A percentile compares a stretch with the other conserved stretches of the same genome.
These are phyloP conservation scores for Nigrospora osmanthi DNA, from an alignment of 2,329 filamentous ascomycete species.

Conservation along the genomic window DNA sequence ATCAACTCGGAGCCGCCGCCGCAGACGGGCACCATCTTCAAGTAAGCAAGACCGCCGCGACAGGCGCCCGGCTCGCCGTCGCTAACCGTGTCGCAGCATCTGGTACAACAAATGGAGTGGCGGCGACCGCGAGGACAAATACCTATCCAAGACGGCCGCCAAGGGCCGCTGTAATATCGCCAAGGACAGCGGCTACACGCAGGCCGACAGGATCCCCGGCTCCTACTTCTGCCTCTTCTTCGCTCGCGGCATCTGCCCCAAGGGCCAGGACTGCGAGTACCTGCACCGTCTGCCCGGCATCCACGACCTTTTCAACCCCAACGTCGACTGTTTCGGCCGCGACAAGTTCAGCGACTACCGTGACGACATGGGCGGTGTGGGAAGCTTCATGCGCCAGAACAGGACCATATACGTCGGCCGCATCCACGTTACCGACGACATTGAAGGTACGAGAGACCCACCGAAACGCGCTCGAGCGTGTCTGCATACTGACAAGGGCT, in stretches of 20 bases:
- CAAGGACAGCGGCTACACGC: constrained; percentile 70
- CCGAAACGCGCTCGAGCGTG: too few relatives aligned
- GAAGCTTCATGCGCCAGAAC: constrained; percentile 89
- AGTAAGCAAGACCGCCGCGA: constrained; percentile 26
- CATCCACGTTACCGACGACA: constrained; percentile 93
- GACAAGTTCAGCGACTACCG: constrained; percentile 91
- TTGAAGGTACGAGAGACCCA: constrained; percentile 43
- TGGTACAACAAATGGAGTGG: constrained; percentile 99
- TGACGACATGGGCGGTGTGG: constrained; percentile 97
- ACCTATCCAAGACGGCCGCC: constrained; percentile 74
- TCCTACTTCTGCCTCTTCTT: constrained; percentile 93
- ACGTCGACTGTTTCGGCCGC: constrained; percentile 89
- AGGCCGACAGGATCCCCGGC: constrained; percentile 67
- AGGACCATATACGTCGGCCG: constrained; percentile 87
- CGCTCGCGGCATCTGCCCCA: constrained; percentile 72
- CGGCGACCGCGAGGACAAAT: constrained; percentile 89
- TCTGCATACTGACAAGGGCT: too few relatives aligned
- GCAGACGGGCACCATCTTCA: constrained; percentile 92
- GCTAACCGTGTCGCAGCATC: constrained; percentile 38
- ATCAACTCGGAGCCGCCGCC: constrained; percentile 79
- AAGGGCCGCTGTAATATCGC: constrained; percentile 82
- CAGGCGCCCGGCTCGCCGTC: not conserved
- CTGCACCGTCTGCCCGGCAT: constrained; percentile 81
- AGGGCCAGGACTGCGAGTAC: constrained; percentile 89
- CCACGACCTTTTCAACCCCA: constrained; percentile 86